phyloP scores from a whole-genome alignment of 257 asterid genomes.

The Phtheirospermum japonicum region DNA sequence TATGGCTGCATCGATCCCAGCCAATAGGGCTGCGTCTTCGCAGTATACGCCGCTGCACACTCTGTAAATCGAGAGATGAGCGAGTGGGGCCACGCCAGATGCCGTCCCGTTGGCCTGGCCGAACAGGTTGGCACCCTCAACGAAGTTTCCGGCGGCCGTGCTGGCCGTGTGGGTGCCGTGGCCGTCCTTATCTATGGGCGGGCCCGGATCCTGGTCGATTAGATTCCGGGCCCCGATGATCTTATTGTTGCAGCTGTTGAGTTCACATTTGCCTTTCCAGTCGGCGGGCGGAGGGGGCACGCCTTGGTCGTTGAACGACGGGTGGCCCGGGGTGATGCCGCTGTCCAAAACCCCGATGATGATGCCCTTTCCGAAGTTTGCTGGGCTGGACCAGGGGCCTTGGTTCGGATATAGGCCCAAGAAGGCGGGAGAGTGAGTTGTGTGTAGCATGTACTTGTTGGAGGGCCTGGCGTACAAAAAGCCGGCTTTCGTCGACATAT shows the following conservation, averaged over 20 bases:
- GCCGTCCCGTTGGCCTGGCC: slow-evolving; percentile 28
- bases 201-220: not conserved
- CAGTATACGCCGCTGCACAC: not conserved
- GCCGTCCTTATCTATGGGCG: slow-evolving; percentile 19
- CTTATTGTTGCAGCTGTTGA: slow-evolving; percentile 31
- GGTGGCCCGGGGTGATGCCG: slow-evolving; percentile 31
- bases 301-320: slow-evolving; percentile 24
- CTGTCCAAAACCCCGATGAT: slow-evolving; percentile 34
- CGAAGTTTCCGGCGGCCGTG: slow-evolving; percentile 35
- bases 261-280: slow-evolving; percentile 37
- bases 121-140: slow-evolving; percentile 23
- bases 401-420: slow-evolving; percentile 24
- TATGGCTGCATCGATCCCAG: not conserved
- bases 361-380: slow-evolving; percentile 31
- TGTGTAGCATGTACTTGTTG: slow-evolving; percentile 16
- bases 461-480: slow-evolving; percentile 10
- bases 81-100: not conserved
- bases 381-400: slow-evolving; percentile 23
- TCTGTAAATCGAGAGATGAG: not conserved
- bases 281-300: slow-evolving; percentile 25
- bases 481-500: slow-evolving; percentile 27
- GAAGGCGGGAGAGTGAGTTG: slow-evolving; percentile 27
- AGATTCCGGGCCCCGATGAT: slow-evolving; percentile 36
- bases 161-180: slow-evolving; percentile 36
- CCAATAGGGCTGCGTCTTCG: not conserved